Conservation (phyloP, 208 protist genomes). For the Polymyxa betae region DNA sequence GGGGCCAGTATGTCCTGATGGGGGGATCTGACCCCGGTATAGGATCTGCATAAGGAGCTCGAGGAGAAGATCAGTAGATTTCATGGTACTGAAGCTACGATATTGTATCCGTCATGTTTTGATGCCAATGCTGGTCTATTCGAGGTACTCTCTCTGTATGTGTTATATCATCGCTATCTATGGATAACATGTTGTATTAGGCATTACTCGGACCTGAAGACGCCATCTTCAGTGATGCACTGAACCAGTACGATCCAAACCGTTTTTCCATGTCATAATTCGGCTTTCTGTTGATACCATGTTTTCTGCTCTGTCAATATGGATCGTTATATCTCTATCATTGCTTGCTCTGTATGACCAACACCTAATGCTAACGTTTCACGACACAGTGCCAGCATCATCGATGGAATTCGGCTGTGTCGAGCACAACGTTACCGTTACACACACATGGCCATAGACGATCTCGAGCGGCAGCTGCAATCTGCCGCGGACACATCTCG, state of each 20-base stretch:
- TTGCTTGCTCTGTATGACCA: no score
- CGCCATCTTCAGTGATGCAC: conserved; percentile 78
- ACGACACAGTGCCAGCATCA: conserved; percentile 82
- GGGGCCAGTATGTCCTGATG: not conserved
- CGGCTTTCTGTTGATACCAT: not conserved
- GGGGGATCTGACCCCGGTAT: not conserved
- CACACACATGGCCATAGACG: conserved; percentile 80
- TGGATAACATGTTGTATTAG: not conserved
- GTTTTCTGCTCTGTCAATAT: no score
- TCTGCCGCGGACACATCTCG: conserved; percentile 69
- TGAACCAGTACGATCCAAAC: conserved; percentile 79
- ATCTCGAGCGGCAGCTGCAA: conserved; percentile 78
- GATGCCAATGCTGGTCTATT: conserved; percentile 86
- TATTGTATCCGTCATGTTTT: conserved; percentile 84
- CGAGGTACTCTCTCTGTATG: conserved; percentile 69
- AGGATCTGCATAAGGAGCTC: conserved; percentile 81
- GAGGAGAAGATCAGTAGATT: conserved; percentile 63
- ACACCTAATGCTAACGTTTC: no score
- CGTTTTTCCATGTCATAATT: not conserved
- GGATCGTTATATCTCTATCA: no score
- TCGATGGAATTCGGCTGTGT: conserved; percentile 83
- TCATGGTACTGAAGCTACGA: conserved; percentile 76
- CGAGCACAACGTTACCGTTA: conserved; percentile 74
- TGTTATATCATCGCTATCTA: not conserved
- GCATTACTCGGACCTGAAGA: conserved; percentile 75